phyloP scores from a whole-genome alignment of 2,329 filamentous ascomycete species.

The Diplocarpon rosae region DNA sequence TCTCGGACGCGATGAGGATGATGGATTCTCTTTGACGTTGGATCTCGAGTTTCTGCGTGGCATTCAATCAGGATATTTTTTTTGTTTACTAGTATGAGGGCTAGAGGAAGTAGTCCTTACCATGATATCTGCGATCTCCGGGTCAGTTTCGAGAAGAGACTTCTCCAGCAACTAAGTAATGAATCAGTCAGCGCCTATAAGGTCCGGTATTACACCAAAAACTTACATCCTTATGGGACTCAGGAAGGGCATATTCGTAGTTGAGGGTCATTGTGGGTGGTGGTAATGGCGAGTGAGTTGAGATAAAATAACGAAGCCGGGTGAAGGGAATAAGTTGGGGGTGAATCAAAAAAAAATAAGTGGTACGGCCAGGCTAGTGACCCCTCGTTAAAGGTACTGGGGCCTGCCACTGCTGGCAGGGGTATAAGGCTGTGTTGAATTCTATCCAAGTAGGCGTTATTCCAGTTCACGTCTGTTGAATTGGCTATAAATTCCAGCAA shows the following conservation, averaged over 20 bases:
- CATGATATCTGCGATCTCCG: conserved; percentile 95
- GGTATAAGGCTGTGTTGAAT: too few relatives aligned
- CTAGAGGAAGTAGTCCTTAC: conserved; percentile 37
- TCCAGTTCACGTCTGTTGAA: too few relatives aligned
- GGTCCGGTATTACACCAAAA: background rate
- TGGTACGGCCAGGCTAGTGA: too few relatives aligned
- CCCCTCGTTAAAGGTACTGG: too few relatives aligned
- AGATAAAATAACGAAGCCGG: too few relatives aligned
- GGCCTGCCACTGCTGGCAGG: too few relatives aligned
- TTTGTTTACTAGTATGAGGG: background rate
- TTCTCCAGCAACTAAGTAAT: conserved; percentile 78
- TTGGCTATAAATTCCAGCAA: too few relatives aligned
- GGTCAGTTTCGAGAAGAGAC: conserved; percentile 80
- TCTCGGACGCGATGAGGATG: conserved; percentile 97
- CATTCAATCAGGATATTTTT: background rate
- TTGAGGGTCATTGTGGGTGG: conserved; percentile 10
- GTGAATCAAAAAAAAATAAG: too few relatives aligned
- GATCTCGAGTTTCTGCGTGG: conserved; percentile 64
- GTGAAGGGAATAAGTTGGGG: too few relatives aligned
- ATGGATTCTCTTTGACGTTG: conserved; percentile 97
- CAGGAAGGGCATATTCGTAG: conserved; percentile 9
- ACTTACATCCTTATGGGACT: conserved; percentile 10
- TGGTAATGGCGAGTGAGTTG: too few relatives aligned
- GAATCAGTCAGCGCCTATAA: conserved; percentile 25
- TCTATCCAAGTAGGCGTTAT: too few relatives aligned